Conservation (phyloP, 1,284 basidiomycete species). For the Stygiomarasmius scandens region DNA sequence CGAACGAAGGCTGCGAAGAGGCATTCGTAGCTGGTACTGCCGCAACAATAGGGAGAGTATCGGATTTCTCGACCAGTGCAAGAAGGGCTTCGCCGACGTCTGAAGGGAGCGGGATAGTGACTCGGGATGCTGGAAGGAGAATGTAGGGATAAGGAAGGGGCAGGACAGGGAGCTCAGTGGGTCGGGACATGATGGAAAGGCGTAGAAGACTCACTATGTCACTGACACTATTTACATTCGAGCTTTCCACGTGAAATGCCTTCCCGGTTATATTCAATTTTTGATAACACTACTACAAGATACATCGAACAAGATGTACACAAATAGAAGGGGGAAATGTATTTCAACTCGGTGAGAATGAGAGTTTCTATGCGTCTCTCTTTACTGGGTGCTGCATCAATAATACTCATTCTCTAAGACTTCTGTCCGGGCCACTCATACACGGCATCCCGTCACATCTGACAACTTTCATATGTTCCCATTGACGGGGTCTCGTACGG, state of each 20-base stretch:
- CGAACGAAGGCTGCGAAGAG: conserved; percentile 27
- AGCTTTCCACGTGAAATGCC: background rate
- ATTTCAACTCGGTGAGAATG: no score
- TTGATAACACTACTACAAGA: no score
- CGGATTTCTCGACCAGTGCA: conserved; percentile 61
- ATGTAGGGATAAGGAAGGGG: conserved; percentile 65
- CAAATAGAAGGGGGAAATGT: no score
- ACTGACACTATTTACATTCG: background rate
- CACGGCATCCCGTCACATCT: no score
- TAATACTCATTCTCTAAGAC: no score
- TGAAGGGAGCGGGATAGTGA: conserved; percentile 62
- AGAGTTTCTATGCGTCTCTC: no score
- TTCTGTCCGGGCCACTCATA: no score
- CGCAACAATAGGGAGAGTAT: conserved; percentile 63
- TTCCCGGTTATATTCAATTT: no score
- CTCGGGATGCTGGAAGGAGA: conserved; percentile 65
- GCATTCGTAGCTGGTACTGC: conserved; percentile 55
- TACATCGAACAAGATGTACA: no score
- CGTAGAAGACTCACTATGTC: background rate
- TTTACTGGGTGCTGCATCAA: no score
- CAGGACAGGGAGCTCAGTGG: conserved; percentile 56
- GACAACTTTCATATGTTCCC: no score
- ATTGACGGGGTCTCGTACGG: no score
- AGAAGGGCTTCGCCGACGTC: conserved; percentile 61
- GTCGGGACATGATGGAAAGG: conserved; percentile 12